Evolutionary conservation across 768 basidiomycete genomes (phyloP).

Genomic region (Agrocybe pediades): DNA sequence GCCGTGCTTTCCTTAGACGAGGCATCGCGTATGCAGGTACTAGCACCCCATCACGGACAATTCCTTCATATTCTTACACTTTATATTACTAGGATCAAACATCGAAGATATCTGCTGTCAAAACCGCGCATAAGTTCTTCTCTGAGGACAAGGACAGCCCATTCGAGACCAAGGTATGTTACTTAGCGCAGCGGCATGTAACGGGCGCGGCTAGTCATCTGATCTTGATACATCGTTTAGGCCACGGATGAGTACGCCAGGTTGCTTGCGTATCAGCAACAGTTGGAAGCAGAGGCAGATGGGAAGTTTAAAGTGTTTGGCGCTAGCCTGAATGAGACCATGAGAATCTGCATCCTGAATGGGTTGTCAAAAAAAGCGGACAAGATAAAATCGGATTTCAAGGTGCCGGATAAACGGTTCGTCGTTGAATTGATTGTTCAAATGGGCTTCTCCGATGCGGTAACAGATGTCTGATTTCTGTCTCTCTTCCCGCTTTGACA

Average conservation of each 20-base stretch:
- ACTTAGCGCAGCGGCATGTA: no score
- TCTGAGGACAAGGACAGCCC: slow-evolving; percentile 89
- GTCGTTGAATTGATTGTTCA: slow-evolving; percentile 17
- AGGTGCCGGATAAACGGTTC: slow-evolving; percentile 92
- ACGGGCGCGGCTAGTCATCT: no score
- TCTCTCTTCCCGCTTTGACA: slow-evolving; percentile 28
- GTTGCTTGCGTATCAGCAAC: slow-evolving; percentile 80
- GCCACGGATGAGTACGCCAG: slow-evolving; percentile 88
- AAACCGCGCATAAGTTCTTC: slow-evolving; percentile 89
- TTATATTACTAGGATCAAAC: slow-evolving; percentile 58
- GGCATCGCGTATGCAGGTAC: slow-evolving; percentile 64
- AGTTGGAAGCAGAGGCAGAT: slow-evolving; percentile 83
- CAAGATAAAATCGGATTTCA: slow-evolving; percentile 86
- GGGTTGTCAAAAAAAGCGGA: slow-evolving; percentile 88
- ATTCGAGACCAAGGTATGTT: slow-evolving; percentile 85
- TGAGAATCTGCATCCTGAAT: slow-evolving; percentile 74
- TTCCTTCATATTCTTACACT: background rate
- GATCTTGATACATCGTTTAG: no score
- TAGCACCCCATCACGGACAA: background rate
- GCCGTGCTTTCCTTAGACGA: slow-evolving; percentile 89
- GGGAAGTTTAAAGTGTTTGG: slow-evolving; percentile 83
- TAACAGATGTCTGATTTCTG: background rate
- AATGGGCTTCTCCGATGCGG: background rate
- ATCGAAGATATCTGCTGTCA: slow-evolving; percentile 71
- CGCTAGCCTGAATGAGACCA: slow-evolving; percentile 84